phyloP scores from a whole-genome alignment of 2,329 filamentous ascomycete species.

The Stenocarpella maydis region DNA sequence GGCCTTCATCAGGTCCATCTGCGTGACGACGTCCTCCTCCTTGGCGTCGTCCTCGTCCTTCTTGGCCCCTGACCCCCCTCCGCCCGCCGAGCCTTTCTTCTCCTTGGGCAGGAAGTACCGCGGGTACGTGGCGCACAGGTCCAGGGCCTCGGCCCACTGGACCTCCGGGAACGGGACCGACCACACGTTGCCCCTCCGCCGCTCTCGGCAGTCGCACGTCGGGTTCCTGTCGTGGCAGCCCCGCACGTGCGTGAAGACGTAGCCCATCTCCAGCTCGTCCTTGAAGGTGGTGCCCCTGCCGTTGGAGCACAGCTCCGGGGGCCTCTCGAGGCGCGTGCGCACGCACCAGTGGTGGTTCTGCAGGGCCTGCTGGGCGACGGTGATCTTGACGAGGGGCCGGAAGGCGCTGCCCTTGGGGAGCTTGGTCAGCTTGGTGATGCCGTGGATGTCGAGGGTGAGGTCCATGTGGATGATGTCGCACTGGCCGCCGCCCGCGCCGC shows the following conservation, averaged over 20 bases:
- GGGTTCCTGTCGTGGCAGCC: slow-evolving; percentile 58
- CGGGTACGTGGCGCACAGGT: slow-evolving; percentile 62
- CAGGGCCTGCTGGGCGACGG: slow-evolving; percentile 61
- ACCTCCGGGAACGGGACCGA: slow-evolving; percentile 64
- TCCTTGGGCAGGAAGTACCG: slow-evolving; percentile 46
- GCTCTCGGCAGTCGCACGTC: slow-evolving; percentile 60
- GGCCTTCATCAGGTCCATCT: slow-evolving; percentile 65
- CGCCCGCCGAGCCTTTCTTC: slow-evolving; percentile 9
- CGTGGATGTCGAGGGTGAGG: slow-evolving; percentile 65
- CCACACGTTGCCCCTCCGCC: slow-evolving; percentile 57
- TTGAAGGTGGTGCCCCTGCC: slow-evolving; percentile 50
- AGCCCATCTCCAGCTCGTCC: slow-evolving; percentile 55
- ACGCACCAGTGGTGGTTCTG: slow-evolving; percentile 69
- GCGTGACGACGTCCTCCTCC: slow-evolving; percentile 46
- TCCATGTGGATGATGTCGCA: slow-evolving; percentile 71
- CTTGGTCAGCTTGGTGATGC: slow-evolving; percentile 60
- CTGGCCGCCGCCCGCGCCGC: slow-evolving; percentile 44
- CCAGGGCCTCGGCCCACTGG: slow-evolving; percentile 66
- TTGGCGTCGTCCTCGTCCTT: slow-evolving; percentile 41
- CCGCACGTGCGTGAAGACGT: slow-evolving; percentile 57
- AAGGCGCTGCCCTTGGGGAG: slow-evolving; percentile 65
- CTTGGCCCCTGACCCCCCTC: not conserved
- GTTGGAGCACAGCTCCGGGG: slow-evolving; percentile 59
- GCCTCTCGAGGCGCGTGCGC: slow-evolving; percentile 65
- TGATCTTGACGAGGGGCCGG: slow-evolving; percentile 66